phyloP scores from a whole-genome alignment of 2,329 filamentous ascomycete species.

The Daldinia sp. region DNA sequence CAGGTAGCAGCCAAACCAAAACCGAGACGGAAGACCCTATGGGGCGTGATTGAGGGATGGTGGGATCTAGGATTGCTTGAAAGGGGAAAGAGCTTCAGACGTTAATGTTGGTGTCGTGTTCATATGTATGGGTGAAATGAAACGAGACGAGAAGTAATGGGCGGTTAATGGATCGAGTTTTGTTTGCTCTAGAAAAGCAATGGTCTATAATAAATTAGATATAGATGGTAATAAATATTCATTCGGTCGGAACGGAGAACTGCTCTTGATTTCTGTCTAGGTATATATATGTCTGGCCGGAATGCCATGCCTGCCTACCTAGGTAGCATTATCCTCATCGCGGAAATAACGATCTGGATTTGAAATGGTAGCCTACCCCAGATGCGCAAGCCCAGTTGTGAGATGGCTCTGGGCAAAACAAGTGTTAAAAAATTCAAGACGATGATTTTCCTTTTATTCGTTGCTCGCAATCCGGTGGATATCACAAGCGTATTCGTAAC shows the following conservation, averaged over 20 bases:
- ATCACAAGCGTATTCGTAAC: no score
- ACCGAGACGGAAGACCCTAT: conserved; percentile 55
- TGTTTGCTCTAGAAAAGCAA: not conserved
- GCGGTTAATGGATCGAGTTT: not conserved
- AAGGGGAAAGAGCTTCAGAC: conserved; percentile 50
- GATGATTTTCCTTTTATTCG: not conserved
- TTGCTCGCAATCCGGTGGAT: no score
- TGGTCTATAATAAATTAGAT: not conserved
- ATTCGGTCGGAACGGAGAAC: no score
- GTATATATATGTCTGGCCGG: no score
- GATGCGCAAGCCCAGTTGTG: no score
- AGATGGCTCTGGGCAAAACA: not conserved
- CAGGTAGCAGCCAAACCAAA: conserved; percentile 34
- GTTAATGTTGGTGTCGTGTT: conserved; percentile 12
- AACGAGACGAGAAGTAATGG: conserved; percentile 2
- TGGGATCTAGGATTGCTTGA: conserved; percentile 62
- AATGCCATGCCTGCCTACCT: no score
- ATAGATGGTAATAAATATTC: not conserved
- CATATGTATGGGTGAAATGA: conserved; percentile 6
- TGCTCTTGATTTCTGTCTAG: no score
- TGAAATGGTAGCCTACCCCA: no score
- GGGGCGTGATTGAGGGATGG: conserved; percentile 61
- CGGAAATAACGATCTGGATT: no score
- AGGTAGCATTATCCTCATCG: no score
- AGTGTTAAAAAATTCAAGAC: not conserved